Conservation (phyloP, 306 rosid species). For the Mucuna pruriens region DNA sequence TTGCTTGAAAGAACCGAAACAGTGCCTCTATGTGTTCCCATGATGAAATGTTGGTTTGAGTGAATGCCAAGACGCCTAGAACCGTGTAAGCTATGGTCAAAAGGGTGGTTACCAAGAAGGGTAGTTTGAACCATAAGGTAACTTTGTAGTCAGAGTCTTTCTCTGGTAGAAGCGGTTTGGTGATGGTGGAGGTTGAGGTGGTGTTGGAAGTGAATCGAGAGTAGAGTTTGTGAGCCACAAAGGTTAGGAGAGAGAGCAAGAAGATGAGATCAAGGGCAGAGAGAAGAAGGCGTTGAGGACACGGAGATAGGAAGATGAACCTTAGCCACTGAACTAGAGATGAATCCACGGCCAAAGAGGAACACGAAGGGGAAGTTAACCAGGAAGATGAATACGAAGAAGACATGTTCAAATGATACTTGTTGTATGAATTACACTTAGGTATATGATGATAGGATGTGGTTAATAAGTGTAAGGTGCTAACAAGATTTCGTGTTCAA, state of each 20-base stretch:
- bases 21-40: slow-evolving; percentile 45
- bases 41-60: slow-evolving; percentile 35
- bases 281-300: slow-evolving; percentile 48
- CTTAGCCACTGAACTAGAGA: slow-evolving; percentile 42
- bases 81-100: slow-evolving; percentile 41
- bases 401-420: slow-evolving; percentile 38
- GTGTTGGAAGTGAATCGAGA: slow-evolving; percentile 26
- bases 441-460: neutral
- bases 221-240: slow-evolving; percentile 33
- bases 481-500: neutral
- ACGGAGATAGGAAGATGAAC: slow-evolving; percentile 48
- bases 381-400: slow-evolving; percentile 33
- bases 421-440: neutral
- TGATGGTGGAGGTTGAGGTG: slow-evolving; percentile 20
- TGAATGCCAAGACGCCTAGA: slow-evolving; percentile 42
- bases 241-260: slow-evolving; percentile 34
- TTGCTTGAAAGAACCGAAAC: slow-evolving; percentile 44
- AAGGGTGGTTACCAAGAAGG: slow-evolving; percentile 33
- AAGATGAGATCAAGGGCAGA: slow-evolving; percentile 39
- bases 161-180: slow-evolving; percentile 41
- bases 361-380: slow-evolving; percentile 45
- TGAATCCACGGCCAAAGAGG: slow-evolving; percentile 32
- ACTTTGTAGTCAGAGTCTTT: slow-evolving; percentile 40
- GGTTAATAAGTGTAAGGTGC: neutral
- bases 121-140: slow-evolving; percentile 41